Conservation (phyloP, 2,329 filamentous ascomycete species). For the Pestalotiopsis sp. region DNA sequence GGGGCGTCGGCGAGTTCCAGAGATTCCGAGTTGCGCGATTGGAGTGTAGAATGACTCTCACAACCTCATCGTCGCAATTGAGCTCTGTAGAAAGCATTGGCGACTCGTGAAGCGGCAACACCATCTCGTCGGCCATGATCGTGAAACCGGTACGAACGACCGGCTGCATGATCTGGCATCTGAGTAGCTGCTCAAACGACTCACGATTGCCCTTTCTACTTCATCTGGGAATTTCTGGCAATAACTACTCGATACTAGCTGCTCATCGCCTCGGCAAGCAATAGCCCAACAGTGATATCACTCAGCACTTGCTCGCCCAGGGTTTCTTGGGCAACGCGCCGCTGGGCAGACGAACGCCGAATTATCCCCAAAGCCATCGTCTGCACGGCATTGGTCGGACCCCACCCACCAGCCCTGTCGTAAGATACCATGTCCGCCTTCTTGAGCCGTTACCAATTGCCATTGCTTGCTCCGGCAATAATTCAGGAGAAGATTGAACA, state of each 20-base stretch:
- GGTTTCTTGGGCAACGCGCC: not conserved
- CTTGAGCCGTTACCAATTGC: not conserved
- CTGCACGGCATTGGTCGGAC: not conserved
- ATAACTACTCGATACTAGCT: not conserved
- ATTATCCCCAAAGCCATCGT: slow-evolving; percentile 9
- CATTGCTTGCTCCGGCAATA: not conserved
- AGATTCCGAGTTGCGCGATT: not conserved
- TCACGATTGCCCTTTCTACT: not conserved
- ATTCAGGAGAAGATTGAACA: not conserved
- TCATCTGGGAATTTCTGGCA: not conserved
- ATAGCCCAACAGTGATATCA: not conserved
- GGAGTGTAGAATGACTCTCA: not conserved
- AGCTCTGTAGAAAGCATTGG: not conserved
- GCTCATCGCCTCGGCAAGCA: not conserved
- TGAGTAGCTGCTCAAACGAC: not conserved
- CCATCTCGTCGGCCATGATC: not conserved
- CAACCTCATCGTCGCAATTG: not conserved
- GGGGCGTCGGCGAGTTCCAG: not conserved
- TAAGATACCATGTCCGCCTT: not conserved
- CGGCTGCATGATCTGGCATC: not conserved
- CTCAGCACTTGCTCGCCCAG: not conserved
- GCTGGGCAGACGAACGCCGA: not conserved
- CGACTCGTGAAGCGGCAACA: not conserved
- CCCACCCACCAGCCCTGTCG: not conserved
- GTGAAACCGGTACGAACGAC: not conserved